Percentiles rank a stretch among this genome's conserved stretches.
phyloP scores from a whole-genome alignment of 805 yeast species.

The Yamadazyma laniorum region DNA sequence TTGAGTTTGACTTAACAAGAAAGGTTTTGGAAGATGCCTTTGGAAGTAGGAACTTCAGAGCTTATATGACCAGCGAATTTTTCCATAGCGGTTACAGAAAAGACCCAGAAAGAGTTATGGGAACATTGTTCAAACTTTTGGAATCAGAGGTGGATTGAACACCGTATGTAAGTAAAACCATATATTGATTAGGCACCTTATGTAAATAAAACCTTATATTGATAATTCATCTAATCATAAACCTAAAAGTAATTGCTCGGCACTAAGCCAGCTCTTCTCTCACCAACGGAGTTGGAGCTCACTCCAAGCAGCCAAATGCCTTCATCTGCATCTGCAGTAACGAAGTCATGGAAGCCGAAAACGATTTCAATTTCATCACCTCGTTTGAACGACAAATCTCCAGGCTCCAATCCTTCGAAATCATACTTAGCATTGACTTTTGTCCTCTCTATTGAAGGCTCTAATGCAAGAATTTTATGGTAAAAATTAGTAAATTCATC shows the following conservation, averaged over 20 bases:
- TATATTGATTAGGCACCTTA: not conserved
- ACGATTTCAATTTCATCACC: constrained; percentile 35
- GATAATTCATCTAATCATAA: not conserved
- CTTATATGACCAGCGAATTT: constrained; percentile 45
- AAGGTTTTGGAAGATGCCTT: constrained; percentile 31
- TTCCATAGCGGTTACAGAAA: constrained; percentile 53
- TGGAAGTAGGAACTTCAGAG: constrained; percentile 32
- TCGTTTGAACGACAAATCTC: constrained; percentile 34
- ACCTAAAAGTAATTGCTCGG: constrained; percentile 28
- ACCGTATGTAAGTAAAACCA: not conserved
- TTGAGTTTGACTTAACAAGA: constrained; percentile 44
- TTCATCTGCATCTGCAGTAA: constrained; percentile 15
- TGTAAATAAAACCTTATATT: not conserved
- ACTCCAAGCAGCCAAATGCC: constrained; percentile 36
- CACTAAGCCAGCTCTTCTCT: constrained; percentile 34
- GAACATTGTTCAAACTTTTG: constrained; percentile 37
- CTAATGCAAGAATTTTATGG: constrained; percentile 13
- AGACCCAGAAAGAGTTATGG: constrained; percentile 39
- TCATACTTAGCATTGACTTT: constrained; percentile 17
- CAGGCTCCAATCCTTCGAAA: constrained; percentile 33
- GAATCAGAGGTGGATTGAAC: constrained; percentile 30
- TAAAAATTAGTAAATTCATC: constrained; percentile 24
- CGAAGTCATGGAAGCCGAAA: constrained; percentile 29
- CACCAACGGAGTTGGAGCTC: constrained; percentile 8
- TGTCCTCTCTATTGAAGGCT: constrained; percentile 6